Evolutionary conservation across 73 alveolate species (phyloP).

Genomic region (Paramecium sexaurelia): DNA sequence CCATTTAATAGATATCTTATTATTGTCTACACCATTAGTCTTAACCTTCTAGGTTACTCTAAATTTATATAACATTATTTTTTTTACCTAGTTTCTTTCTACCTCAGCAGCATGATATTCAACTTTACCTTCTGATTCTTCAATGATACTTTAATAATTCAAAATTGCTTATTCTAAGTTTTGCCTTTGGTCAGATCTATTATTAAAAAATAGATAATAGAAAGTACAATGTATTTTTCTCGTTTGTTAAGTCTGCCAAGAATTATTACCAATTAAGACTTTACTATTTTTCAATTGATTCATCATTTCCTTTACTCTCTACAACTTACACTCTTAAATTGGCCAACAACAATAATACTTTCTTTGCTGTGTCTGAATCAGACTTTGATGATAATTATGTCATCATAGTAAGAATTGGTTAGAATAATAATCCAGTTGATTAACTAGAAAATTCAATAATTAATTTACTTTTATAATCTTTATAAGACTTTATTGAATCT

Average conservation of each 20-base stretch:
- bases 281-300: slow-evolving; percentile 32
- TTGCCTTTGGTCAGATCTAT: slow-evolving; percentile 24
- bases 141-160: slow-evolving; percentile 35
- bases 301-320: slow-evolving; percentile 34
- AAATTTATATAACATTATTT: not conserved
- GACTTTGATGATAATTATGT: slow-evolving; percentile 23
- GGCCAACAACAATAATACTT: slow-evolving; percentile 2
- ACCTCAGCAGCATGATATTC: slow-evolving; percentile 51
- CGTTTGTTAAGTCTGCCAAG: slow-evolving; percentile 26
- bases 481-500: slow-evolving; percentile 38
- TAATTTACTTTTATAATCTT: not conserved
- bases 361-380: slow-evolving; percentile 33
- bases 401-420: slow-evolving; percentile 41
- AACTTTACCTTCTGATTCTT: slow-evolving; percentile 60
- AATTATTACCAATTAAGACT: slow-evolving; percentile 30
- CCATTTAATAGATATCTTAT: slow-evolving; percentile 37
- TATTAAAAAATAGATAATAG: not conserved
- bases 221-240: slow-evolving; percentile 29
- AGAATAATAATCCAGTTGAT: slow-evolving; percentile 33
- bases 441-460: not conserved
- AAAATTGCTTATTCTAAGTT: slow-evolving; percentile 55
- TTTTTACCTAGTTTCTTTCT: slow-evolving; percentile 38
- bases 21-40: slow-evolving; percentile 51
- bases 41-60: slow-evolving; percentile 32
- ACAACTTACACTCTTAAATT: slow-evolving; percentile 37